Base-by-base conservation (phyloP, 768 basidiomycete species). In the Russula sp. region DNA sequence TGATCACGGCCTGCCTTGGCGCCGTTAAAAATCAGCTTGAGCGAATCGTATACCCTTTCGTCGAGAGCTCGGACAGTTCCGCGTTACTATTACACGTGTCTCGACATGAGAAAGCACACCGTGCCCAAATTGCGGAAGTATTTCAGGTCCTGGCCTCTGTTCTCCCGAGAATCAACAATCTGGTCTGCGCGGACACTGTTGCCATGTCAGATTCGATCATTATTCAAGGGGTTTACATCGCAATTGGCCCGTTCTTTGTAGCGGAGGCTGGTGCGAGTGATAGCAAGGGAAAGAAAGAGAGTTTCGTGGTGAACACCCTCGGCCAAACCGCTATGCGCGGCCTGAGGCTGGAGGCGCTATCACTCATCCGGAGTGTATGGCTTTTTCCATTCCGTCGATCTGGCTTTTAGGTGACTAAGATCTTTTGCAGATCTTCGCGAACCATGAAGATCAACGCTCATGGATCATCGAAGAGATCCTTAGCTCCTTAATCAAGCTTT, bases 381-480 rank as follows among this genome's bases (percentile, higher is more conserved):
- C 14, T 14, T 32, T 43, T 11, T 53, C 29, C 20, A 42, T 59
- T 58, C 29, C 5, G 63, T 43, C 43, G n/a, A 32, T 14, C 47
- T 38, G 45, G 20, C n/a, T 39, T 48, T 54, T 32, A 22, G 46
- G 18, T 56, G 52, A n/a, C 66, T 34, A 71, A 29, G n/a, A 38
- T 3, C 16, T 42, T 57, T 43, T 56, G 0, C 68, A 97, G 95
- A 87, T 95, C 36, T 98, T 97, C 68, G 90, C 91, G 13, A 89
- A 87, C 65, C 86, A 98, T 69, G 85, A 90, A 66, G 88, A 87
- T 46, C 97, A 99, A 72, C 78, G 97, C 9, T 85, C 87, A 0
- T 97, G 94, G 94, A 96, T 98, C 65, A 88, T 98, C n/a, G 95
- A 98, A 71, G 97, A 98, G 73, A 95, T 98, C 38, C 70, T 99